These are phyloP conservation scores for Psidium friedrichsthalianum DNA, from an alignment of 345 rosid species.

Conservation along the genomic window DNA sequence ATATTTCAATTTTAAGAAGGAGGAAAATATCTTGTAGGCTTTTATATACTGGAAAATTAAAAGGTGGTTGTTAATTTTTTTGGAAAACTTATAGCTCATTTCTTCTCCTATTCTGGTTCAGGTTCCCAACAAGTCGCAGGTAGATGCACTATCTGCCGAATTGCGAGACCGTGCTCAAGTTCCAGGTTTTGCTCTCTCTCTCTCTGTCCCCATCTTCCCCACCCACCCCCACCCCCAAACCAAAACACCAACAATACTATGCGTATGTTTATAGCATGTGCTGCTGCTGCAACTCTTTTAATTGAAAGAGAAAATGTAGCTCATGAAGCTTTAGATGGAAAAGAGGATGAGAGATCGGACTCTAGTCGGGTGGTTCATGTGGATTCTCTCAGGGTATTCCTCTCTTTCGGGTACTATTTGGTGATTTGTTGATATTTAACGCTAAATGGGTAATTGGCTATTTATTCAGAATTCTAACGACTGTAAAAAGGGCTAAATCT, in stretches of 20 bases:
- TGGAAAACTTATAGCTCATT: neutral
- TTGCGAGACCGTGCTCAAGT: conserved; percentile 70
- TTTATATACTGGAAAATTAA: neutral
- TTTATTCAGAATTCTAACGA: neutral
- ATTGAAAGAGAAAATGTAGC: neutral
- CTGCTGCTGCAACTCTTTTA: neutral
- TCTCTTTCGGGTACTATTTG: neutral
- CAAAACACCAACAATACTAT: neutral
- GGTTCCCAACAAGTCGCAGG: conserved; percentile 67
- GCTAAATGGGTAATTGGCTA: neutral
- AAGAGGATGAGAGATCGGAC: neutral
- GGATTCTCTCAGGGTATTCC: neutral
- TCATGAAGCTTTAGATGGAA: neutral
- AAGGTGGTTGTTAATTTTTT: neutral
- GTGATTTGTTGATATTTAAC: neutral
- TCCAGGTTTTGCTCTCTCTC: conserved; percentile 41
- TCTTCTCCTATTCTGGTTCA: neutral
- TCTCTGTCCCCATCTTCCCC: accelerated
- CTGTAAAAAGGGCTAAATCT: neutral
- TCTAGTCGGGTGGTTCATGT: neutral
- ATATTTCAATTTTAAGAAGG: neutral
- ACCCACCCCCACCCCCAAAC: neutral
- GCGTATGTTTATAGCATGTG: neutral
- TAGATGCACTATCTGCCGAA: conserved; percentile 72
- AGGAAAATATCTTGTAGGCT: neutral